Evolutionary conservation across 1,284 basidiomycete genomes (phyloP).

Genomic region (Cutaneotrichosporon arboriforme): DNA sequence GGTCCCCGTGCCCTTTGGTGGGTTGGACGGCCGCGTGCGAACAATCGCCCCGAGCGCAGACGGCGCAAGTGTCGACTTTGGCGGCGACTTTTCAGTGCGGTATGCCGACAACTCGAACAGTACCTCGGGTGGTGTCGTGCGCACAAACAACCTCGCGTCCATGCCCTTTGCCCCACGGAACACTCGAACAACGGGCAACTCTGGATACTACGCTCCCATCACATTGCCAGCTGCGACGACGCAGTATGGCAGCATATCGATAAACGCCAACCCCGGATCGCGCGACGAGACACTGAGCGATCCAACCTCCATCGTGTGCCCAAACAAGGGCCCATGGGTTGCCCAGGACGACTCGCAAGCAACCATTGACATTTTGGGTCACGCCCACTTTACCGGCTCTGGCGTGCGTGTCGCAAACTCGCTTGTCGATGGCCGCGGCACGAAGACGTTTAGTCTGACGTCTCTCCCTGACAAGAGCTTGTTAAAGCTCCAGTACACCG

Average conservation of each 20-base stretch:
- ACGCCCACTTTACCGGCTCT: constrained; percentile 55
- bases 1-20: constrained; percentile 68
- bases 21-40: constrained; percentile 71
- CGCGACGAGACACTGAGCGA: constrained; percentile 60
- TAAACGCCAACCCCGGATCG: constrained; percentile 68
- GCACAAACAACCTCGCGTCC: constrained; percentile 51
- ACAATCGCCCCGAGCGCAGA: constrained; percentile 72
- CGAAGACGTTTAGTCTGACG: constrained; percentile 75
- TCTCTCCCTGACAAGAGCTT: constrained; percentile 83
- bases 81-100: constrained; percentile 78
- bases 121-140: constrained; percentile 53
- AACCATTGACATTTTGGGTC: constrained; percentile 69
- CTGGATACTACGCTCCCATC: constrained; percentile 83
- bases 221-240: constrained; percentile 59
- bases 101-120: constrained; percentile 57
- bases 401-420: constrained; percentile 90
- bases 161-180: constrained; percentile 36
- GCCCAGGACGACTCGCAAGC: constrained; percentile 65
- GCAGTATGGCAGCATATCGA: constrained; percentile 44
- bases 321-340: constrained; percentile 70
- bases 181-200: constrained; percentile 72
- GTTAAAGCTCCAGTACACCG: constrained; percentile 68
- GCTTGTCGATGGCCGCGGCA: constrained; percentile 70
- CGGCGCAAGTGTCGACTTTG: constrained; percentile 70
- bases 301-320: constrained; percentile 75